Evolutionary conservation across 345 rosid genomes (phyloP).

Genomic region (Citrus australasica): DNA sequence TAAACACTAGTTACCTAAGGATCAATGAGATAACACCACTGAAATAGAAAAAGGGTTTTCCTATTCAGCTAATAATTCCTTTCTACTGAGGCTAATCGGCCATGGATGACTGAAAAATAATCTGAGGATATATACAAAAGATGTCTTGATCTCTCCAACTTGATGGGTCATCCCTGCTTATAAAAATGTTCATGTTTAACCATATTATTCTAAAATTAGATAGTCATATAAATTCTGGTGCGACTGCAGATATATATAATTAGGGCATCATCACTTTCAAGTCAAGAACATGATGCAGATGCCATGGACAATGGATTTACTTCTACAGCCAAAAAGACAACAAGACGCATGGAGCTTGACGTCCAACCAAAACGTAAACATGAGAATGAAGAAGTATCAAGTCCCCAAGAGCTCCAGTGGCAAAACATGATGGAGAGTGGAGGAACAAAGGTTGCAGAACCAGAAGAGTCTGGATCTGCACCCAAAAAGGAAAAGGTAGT

Average conservation of each 20-base stretch:
- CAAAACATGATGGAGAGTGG: background rate
- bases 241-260: slow-evolving; percentile 11
- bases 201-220: background rate
- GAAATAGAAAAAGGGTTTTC: background rate
- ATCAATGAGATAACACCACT: background rate
- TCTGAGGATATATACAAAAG: background rate
- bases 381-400: background rate
- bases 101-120: background rate
- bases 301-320: background rate
- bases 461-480: background rate
- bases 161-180: background rate
- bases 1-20: background rate
- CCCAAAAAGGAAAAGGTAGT: background rate
- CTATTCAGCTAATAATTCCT: background rate
- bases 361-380: background rate
- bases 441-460: background rate
- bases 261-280: slow-evolving; percentile 10
- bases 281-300: background rate
- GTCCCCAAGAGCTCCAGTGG: background rate
- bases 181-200: background rate
- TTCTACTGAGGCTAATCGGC: background rate
- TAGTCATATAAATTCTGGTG: background rate
- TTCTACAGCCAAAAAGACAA: background rate
- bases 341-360: background rate
- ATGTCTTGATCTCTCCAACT: background rate